These are phyloP conservation scores for Neurospora sp. DNA, from an alignment of 2,329 filamentous ascomycete genomes.

Conservation along the genomic window DNA sequence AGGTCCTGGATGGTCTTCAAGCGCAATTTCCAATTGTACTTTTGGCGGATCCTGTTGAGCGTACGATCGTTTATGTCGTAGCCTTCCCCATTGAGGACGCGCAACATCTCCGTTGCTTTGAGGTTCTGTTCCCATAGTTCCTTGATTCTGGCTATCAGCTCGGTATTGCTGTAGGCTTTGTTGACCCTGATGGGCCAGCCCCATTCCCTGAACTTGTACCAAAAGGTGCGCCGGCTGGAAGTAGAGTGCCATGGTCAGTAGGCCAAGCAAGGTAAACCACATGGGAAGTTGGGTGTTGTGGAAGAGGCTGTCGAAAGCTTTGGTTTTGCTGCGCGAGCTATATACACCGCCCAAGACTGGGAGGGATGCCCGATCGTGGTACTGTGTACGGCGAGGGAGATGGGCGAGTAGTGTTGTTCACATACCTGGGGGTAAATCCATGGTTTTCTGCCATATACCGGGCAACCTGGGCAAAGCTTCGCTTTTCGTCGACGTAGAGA, in stretches of 20 bases:
- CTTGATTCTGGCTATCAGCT: slow-evolving; percentile 57
- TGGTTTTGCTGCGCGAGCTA: neutral
- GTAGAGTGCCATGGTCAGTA: slow-evolving; percentile 1
- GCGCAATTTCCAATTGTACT: slow-evolving; percentile 58
- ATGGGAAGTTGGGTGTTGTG: neutral
- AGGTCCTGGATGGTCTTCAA: slow-evolving; percentile 45
- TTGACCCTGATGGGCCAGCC: slow-evolving; percentile 67
- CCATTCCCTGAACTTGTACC: slow-evolving; percentile 70
- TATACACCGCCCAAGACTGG: neutral
- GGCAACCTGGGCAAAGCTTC: slow-evolving; percentile 64
- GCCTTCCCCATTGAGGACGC: slow-evolving; percentile 59
- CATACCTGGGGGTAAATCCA: slow-evolving; percentile 62
- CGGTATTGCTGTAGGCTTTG: slow-evolving; percentile 58
- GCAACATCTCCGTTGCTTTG: slow-evolving; percentile 63
- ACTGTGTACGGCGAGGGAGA: neutral
- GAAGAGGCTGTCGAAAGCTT: neutral
- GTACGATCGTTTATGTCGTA: slow-evolving; percentile 63
- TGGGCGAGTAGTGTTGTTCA: neutral
- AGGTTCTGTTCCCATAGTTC: slow-evolving; percentile 71
- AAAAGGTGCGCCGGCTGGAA: slow-evolving; percentile 64
- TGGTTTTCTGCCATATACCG: slow-evolving; percentile 54
- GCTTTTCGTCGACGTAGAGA: slow-evolving; percentile 69
- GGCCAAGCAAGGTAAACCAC: slow-evolving; percentile 5
- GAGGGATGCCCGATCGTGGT: neutral
- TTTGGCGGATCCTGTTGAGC: slow-evolving; percentile 57